Conservation (phyloP, 2,329 filamentous ascomycete species). For the Aspergillus pseudotamarii region DNA sequence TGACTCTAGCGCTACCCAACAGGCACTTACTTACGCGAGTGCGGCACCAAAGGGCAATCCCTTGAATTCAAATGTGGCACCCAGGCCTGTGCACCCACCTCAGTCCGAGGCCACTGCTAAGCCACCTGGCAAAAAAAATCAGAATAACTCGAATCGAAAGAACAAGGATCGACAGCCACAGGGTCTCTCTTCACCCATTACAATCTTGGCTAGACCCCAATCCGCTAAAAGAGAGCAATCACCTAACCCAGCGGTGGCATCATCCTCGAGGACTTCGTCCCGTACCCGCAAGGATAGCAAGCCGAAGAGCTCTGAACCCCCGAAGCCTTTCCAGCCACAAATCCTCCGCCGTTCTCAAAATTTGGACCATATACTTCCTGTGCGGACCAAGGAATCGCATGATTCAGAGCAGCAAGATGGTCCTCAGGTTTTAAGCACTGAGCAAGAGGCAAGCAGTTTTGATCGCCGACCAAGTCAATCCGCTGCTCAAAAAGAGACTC, state of each 20-base stretch:
- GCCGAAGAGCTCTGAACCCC: conserved; percentile 33
- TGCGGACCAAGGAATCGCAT: conserved; percentile 28
- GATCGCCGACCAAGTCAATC: conserved; percentile 47
- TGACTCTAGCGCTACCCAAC: conserved; percentile 16
- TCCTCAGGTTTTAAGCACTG: conserved; percentile 9
- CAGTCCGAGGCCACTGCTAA: conserved; percentile 41
- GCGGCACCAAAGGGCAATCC: conserved; percentile 18
- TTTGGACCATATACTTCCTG: conserved; percentile 32
- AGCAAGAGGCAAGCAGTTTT: conserved; percentile 25
- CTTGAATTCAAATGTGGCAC: conserved; percentile 43
- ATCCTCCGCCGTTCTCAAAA: conserved; percentile 56
- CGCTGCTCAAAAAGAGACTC: conserved; percentile 49
- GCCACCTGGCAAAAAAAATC: conserved; percentile 26
- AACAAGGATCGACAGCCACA: conserved; percentile 25
- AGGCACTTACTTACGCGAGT: conserved; percentile 17
- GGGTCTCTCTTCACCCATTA: conserved; percentile 37
- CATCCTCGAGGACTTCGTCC: conserved; percentile 13
- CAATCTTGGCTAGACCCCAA: conserved; percentile 41
- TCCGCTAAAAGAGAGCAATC: conserved; percentile 31
- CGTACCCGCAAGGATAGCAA: conserved; percentile 20
- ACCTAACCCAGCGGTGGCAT: conserved; percentile 8
- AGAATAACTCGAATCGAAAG: conserved; percentile 27
- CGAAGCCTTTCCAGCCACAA: conserved; percentile 56
- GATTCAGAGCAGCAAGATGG: conserved; percentile 19
- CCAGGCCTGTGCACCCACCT: conserved; percentile 43